A percentile compares a stretch with the other conserved stretches of the same genome.
Conservation (phyloP, 495 filamentous ascomycete species). For the Opeltia flavorubescens region DNA sequence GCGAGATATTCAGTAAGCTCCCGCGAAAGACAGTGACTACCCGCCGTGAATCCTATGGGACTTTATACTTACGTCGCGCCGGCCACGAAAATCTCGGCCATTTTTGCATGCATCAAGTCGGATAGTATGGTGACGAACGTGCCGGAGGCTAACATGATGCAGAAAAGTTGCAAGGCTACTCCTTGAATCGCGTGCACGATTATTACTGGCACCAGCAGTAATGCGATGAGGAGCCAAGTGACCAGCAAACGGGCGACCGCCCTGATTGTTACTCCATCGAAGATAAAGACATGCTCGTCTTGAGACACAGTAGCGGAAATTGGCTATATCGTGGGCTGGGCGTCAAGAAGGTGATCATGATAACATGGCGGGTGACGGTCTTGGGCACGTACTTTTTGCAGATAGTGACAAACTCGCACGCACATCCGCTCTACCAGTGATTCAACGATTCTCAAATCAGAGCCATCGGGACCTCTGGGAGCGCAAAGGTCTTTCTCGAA, state of each 20-base stretch:
- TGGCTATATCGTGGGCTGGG: neutral
- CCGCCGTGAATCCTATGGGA: neutral
- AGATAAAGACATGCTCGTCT: conserved; percentile 17
- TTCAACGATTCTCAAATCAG: conserved; percentile 17
- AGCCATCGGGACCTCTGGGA: too few species aligned
- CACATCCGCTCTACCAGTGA: conserved; percentile 13
- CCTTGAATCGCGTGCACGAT: conserved; percentile 15
- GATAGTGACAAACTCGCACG: conserved; percentile 16
- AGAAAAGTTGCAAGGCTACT: conserved; percentile 14
- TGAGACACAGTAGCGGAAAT: conserved; percentile 10
- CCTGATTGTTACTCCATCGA: conserved; percentile 15
- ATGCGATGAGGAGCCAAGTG: conserved; percentile 15
- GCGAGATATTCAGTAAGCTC: neutral
- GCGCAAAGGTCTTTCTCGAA: conserved; percentile 10
- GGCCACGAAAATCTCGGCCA: conserved; percentile 8
- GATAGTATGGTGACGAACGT: conserved; percentile 7
- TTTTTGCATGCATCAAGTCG: conserved; percentile 9
- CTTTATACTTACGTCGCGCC: conserved; percentile 13
- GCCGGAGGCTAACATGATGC: conserved; percentile 17
- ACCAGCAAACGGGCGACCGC: conserved; percentile 14
- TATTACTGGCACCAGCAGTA: conserved; percentile 21
- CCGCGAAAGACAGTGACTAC: neutral
- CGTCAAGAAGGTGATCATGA: neutral
- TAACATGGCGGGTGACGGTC: conserved; percentile 1
- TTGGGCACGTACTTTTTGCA: conserved; percentile 15